Conservation (phyloP, 2,329 filamentous ascomycete species). For the Juglanconis sp. region DNA sequence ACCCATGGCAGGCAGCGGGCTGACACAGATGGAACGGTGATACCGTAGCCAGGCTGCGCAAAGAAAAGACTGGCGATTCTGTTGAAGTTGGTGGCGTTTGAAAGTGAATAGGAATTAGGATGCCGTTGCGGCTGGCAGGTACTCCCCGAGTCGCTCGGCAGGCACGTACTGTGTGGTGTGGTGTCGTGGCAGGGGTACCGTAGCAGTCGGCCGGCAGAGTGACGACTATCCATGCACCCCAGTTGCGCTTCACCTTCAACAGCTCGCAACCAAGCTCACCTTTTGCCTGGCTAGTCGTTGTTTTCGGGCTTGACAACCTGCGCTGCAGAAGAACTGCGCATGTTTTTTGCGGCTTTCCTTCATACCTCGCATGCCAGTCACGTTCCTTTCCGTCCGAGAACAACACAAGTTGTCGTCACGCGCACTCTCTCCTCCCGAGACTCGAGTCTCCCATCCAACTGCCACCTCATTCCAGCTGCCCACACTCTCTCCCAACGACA, state of each 20-base stretch:
- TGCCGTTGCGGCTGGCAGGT: not conserved
- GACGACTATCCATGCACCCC: not conserved
- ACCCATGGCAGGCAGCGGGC: constrained; percentile 61
- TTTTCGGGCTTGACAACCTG: not conserved
- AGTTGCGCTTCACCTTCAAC: not conserved
- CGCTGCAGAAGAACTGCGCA: not conserved
- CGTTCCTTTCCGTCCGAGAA: not conserved
- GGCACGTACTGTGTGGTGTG: not conserved
- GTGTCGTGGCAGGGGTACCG: not conserved
- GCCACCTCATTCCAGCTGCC: not conserved
- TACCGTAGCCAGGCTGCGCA: not conserved
- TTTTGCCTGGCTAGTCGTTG: not conserved
- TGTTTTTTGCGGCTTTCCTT: not conserved
- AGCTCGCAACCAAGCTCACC: not conserved
- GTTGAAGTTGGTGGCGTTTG: not conserved
- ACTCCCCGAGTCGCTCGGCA: not conserved
- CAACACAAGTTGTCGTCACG: not conserved
- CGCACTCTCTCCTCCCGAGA: not conserved
- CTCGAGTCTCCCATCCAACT: not conserved
- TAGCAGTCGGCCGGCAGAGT: not conserved
- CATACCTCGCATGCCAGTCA: not conserved
- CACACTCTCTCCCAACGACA: not conserved
- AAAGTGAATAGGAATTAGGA: not conserved
- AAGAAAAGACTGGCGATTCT: too few relatives aligned
- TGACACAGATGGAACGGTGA: not conserved